Evolutionary conservation across 139 green algal genomes (phyloP).

Genomic region (Coelastrella sp.): DNA sequence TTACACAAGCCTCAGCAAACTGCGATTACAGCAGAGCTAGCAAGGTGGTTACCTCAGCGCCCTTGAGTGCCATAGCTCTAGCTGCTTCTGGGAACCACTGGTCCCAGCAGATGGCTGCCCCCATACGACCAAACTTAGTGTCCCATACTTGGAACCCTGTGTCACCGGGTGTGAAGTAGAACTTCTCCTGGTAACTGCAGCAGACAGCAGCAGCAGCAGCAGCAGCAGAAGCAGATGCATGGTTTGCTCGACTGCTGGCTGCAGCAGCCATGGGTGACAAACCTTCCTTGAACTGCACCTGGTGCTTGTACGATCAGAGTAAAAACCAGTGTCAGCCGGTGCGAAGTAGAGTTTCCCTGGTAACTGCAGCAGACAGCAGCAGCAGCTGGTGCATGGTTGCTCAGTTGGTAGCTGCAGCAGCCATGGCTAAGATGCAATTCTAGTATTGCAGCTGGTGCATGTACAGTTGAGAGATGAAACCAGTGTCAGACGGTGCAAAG

Average conservation of each 20-base stretch:
- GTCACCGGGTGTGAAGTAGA: constrained; percentile 84
- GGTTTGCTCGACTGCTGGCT: background rate
- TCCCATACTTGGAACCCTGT: constrained; percentile 80
- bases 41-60: constrained; percentile 64
- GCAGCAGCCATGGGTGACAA: background rate
- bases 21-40: background rate
- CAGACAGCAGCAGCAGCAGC: background rate
- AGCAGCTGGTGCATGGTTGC: too few species aligned
- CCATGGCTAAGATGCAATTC: too few species aligned
- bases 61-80: constrained; percentile 68
- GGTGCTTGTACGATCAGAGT: too few species aligned
- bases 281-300: too few species aligned
- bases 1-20: background rate
- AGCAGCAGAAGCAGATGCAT: background rate
- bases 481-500: too few species aligned
- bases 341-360: too few species aligned
- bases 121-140: constrained; percentile 69
- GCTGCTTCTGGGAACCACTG: constrained; percentile 86
- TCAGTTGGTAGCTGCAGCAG: too few species aligned
- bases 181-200: constrained; percentile 81
- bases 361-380: too few species aligned
- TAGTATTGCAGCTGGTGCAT: too few species aligned
- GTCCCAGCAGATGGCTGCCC: constrained; percentile 83
- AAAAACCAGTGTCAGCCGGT: too few species aligned
- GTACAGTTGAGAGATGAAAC: too few species aligned